Conservation (phyloP, 768 basidiomycete genomes). For the Podaxis sp. region DNA sequence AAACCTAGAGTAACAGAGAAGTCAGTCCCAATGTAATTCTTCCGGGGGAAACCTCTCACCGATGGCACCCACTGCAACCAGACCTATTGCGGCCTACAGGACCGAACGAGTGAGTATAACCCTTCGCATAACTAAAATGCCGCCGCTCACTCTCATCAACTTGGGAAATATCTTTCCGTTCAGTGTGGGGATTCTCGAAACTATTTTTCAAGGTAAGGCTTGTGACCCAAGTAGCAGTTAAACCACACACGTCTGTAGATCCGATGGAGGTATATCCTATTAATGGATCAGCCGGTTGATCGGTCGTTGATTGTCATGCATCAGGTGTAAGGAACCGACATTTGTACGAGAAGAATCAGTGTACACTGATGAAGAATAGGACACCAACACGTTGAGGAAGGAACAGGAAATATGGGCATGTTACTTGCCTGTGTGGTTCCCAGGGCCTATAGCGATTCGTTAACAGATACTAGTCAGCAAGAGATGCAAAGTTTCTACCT, state of each 20-base stretch:
- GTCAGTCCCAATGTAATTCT: neutral
- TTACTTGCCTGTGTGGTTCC: neutral
- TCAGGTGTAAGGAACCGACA: neutral
- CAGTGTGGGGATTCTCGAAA: neutral
- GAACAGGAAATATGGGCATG: neutral
- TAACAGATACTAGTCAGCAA: neutral
- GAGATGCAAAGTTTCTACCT: neutral
- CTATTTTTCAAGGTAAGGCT: neutral
- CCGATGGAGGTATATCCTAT: neutral
- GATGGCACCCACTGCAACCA: neutral
- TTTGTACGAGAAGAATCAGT: slow-evolving; percentile 1
- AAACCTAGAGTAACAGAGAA: neutral
- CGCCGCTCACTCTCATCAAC: neutral
- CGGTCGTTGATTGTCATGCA: neutral
- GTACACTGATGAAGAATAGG: neutral
- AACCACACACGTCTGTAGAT: neutral
- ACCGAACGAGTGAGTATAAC: neutral
- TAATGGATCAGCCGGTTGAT: neutral
- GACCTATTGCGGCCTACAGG: neutral
- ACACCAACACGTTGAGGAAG: neutral
- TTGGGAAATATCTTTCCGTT: neutral
- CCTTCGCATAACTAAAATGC: neutral
- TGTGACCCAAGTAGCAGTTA: neutral
- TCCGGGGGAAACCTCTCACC: neutral
- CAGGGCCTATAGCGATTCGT: neutral